These are phyloP conservation scores for Coniella lustricola DNA, from an alignment of 2,329 filamentous ascomycete species.

Conservation along the genomic window DNA sequence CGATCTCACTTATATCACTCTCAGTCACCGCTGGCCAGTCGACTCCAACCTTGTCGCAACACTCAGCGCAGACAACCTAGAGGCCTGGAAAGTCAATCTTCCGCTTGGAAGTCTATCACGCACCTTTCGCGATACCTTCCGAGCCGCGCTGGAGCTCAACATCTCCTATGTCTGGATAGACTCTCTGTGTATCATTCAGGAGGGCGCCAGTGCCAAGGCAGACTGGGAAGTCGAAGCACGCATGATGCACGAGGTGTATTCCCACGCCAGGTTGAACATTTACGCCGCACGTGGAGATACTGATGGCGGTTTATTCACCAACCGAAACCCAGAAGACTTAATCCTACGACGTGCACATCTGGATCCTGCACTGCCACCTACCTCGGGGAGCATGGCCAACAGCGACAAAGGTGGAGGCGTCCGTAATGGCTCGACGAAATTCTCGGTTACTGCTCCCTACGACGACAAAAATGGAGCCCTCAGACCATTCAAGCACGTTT, in stretches of 20 bases:
- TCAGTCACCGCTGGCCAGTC: conserved; percentile 1
- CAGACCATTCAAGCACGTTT: too few relatives aligned
- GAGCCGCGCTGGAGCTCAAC: neutral
- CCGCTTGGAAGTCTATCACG: neutral
- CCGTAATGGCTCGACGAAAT: too few relatives aligned
- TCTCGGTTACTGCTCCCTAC: too few relatives aligned
- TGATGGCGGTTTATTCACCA: too few relatives aligned
- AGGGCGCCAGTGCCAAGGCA: neutral
- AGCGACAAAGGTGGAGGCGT: too few relatives aligned
- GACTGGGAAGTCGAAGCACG: neutral
- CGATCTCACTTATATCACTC: neutral
- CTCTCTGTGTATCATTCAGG: neutral
- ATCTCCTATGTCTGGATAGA: neutral
- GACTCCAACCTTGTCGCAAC: neutral
- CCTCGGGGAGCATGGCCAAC: too few relatives aligned
- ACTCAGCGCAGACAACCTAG: neutral
- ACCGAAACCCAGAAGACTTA: too few relatives aligned
- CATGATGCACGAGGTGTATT: neutral
- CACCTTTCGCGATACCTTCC: neutral
- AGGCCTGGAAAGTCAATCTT: neutral
- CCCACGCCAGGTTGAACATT: neutral
- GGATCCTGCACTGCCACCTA: too few relatives aligned
- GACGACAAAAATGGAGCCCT: too few relatives aligned
- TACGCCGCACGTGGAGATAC: too few relatives aligned
- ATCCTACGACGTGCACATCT: too few relatives aligned